Evolutionary conservation across 306 rosid genomes (phyloP).

Genomic region (Vigna angularis): DNA sequence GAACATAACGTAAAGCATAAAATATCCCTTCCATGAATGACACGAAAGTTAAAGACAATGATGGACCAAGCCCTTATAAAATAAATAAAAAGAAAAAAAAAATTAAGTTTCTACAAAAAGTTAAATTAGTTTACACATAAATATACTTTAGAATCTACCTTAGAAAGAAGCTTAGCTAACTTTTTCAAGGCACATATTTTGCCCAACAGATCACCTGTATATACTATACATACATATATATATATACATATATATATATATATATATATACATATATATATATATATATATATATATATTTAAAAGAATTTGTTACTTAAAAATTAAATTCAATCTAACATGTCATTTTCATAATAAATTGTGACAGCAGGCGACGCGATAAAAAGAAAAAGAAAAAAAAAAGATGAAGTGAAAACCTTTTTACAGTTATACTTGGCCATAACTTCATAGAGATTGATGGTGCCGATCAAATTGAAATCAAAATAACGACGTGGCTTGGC

Average conservation of each 20-base stretch:
- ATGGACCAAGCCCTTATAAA: too few species aligned
- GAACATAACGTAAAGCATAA: not conserved
- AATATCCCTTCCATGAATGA: not conserved
- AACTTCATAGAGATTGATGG: constrained; percentile 81
- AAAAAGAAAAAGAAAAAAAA: too few species aligned
- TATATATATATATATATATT: too few species aligned
- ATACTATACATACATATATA: not conserved
- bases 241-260: too few species aligned
- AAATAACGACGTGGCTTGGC: constrained; percentile 74
- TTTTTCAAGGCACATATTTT: too few species aligned
- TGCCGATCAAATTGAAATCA: constrained; percentile 76
- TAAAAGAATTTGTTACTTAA: not conserved
- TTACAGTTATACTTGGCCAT: constrained; percentile 84
- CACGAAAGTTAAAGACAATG: not conserved
- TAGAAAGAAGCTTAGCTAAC: too few species aligned
- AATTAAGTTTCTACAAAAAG: too few species aligned
- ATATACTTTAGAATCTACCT: too few species aligned
- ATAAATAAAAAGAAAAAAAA: too few species aligned
- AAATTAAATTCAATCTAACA: not conserved
- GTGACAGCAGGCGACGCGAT: too few species aligned
- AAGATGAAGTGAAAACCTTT: constrained; percentile 53
- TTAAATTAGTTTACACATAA: too few species aligned
- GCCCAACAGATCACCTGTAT: not conserved
- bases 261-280: too few species aligned
- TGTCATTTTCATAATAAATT: not conserved